Evolutionary conservation across 2,329 filamentous ascomycete genomes (phyloP).

Genomic region (Plectosphaerella plurivora): DNA sequence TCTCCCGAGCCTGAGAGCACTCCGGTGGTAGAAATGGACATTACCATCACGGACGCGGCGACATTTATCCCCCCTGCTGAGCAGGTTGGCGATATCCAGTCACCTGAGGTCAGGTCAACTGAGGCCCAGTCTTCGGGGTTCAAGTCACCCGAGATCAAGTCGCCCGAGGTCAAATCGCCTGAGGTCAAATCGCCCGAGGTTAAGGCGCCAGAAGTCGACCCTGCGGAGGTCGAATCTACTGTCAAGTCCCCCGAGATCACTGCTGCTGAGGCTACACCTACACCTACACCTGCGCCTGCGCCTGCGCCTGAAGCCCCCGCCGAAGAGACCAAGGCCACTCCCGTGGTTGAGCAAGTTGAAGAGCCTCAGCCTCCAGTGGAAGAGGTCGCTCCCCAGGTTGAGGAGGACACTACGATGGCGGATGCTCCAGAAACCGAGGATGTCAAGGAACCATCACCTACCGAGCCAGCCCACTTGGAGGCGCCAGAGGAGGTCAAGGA

Average conservation of each 20-base stretch:
- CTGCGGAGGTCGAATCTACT: conserved; percentile 2
- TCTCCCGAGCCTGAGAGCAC: not conserved
- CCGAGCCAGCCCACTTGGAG: not conserved
- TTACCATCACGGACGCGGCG: not conserved
- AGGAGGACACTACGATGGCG: too few species aligned
- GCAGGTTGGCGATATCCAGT: not conserved
- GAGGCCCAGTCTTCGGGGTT: not conserved
- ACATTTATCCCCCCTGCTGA: conserved; percentile 1
- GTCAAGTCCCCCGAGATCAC: not conserved
- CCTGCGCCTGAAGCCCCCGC: not conserved
- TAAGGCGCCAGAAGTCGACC: not conserved
- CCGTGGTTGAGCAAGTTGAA: too few species aligned
- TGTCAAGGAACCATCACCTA: too few species aligned
- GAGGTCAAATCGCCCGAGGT: not conserved
- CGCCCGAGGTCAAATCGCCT: not conserved
- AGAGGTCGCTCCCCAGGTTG: too few species aligned
- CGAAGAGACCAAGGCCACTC: too few species aligned
- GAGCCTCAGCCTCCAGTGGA: too few species aligned
- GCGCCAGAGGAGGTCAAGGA: too few species aligned
- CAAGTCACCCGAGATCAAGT: not conserved
- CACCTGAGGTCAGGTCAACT: not conserved
- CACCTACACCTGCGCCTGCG: not conserved
- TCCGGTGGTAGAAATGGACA: not conserved
- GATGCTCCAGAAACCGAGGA: too few species aligned
- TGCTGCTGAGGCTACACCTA: not conserved